Evolutionary conservation across 352 stramenopile genomes (phyloP), one percentile per base, ranked within the genome.

Genomic region (Globisporangium sylvaticum): DNA sequence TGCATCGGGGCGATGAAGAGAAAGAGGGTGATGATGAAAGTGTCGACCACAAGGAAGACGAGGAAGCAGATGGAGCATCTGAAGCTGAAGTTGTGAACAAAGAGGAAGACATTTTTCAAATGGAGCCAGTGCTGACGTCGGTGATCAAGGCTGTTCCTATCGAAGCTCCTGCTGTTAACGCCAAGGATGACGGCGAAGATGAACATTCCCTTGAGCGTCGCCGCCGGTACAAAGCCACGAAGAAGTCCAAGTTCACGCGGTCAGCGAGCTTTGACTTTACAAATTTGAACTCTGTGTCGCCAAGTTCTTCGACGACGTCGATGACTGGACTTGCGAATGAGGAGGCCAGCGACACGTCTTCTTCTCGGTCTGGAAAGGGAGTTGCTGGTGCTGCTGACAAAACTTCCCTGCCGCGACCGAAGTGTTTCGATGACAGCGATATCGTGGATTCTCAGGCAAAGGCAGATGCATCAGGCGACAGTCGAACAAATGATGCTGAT

Each of bases 371-470:
- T 18, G 58, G 44, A 3, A 62, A 46, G 8, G 25, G 24, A 4
- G 15, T 15, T 22, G 52, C 4, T 34, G 14, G 9, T 10, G 9
- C 8, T 31, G 22, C 4, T 48, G 10, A 61, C 18, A 46, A 48
- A 31, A 31, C 31, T 61, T n/a, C 20, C 2, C 39, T 50, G 39
- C 42, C 29, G 24, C 67, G 67, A 4, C 80, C 80, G 52, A 90
- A 90, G 46, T 87, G 79, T 12, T 93, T 93, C 72, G 85, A 93
- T 68, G 85, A 93, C 66, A 93, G 83, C 60, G 85, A 93, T 60
- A 93, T 93, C 53, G 83, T 93, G 27, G 83, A 91, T 66, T 71
- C 72, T 44, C 76, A 75, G 60, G 70, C 63, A 27, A 71, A 66
- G 42, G 52, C 74, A 9, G 64, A 72, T 34, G 70, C 72, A 20